Evolutionary conservation across 2,329 filamentous ascomycete species (phyloP).

Genomic region (Leptographium flavum): DNA sequence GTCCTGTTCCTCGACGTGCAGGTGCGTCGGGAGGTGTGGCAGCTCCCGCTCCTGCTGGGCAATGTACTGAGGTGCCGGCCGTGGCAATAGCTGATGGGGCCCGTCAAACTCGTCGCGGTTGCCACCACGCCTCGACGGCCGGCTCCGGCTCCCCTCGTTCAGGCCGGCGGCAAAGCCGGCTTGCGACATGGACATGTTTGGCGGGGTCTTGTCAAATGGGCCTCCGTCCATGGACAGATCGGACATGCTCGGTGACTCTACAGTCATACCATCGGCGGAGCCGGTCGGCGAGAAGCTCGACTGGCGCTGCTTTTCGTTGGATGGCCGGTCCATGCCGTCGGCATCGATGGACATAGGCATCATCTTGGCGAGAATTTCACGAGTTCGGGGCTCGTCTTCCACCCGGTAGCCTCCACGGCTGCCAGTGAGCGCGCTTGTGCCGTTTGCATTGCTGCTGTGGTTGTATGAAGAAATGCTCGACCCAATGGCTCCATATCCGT

Average conservation of each 20-base stretch:
- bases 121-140: conserved; percentile 53
- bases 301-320: conserved; percentile 32
- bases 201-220: conserved; percentile 23
- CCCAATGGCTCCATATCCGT: conserved; percentile 8
- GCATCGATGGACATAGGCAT: not conserved
- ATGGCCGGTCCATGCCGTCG: not conserved
- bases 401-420: not conserved
- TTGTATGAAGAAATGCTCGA: conserved; percentile 13
- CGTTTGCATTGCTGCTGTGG: conserved; percentile 13
- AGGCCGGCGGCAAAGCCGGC: conserved; percentile 20
- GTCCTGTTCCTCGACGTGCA: conserved; percentile 75
- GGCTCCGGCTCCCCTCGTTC: conserved; percentile 32
- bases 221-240: conserved; percentile 47
- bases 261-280: conserved; percentile 43
- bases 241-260: conserved; percentile 39
- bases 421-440: too few species aligned
- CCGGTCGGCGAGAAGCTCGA: conserved; percentile 41
- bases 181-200: conserved; percentile 11
- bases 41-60: conserved; percentile 68
- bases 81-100: conserved; percentile 66
- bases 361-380: not conserved
- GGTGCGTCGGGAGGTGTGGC: conserved; percentile 67
- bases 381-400: not conserved
- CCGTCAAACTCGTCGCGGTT: conserved; percentile 86
- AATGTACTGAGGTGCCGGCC: conserved; percentile 55